Percentiles rank a stretch among this genome's conserved stretches.
phyloP scores from a whole-genome alignment of 116 monocot genomes.

The Dioscorea cayenensis region DNA sequence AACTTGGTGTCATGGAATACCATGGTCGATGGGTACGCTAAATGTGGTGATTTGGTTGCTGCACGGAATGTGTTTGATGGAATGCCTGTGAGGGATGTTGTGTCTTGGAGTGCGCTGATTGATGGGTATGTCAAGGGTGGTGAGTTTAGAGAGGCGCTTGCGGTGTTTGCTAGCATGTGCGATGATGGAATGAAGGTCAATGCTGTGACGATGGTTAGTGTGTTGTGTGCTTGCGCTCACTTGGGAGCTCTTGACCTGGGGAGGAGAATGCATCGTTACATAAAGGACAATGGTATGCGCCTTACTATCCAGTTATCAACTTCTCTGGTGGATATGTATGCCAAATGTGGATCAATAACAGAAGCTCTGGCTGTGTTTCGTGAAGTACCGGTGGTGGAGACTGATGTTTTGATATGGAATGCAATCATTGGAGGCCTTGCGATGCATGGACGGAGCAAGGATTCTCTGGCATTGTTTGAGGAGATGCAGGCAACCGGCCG shows the following conservation, averaged over 20 bases:
- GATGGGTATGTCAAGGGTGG: conserved; percentile 64
- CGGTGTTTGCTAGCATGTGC: conserved; percentile 44
- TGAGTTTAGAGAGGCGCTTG: conserved; percentile 31
- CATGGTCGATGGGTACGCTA: conserved; percentile 49
- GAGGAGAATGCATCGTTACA: conserved; percentile 37
- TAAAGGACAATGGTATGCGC: conserved; percentile 26
- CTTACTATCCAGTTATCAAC: conserved; percentile 32
- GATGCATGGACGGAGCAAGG: conserved; percentile 40
- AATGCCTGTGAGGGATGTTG: conserved; percentile 58
- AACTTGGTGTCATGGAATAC: conserved; percentile 64
- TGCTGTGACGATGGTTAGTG: conserved; percentile 59
- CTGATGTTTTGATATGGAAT: conserved; percentile 73
- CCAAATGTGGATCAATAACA: conserved; percentile 54
- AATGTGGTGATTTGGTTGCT: conserved; percentile 43
- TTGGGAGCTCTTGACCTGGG: conserved; percentile 52
- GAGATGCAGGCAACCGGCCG: conserved; percentile 36
- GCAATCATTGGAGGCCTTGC: conserved; percentile 54
- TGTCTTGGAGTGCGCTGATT: conserved; percentile 83
- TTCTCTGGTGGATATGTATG: conserved; percentile 72
- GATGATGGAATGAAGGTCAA: conserved; percentile 28
- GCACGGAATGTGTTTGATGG: conserved; percentile 39
- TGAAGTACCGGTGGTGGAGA: conserved; percentile 23
- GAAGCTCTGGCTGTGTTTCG: conserved; percentile 54
- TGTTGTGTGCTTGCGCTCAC: conserved; percentile 55
- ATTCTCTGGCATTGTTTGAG: conserved; percentile 37